Conservation (phyloP, 345 rosid genomes). For the Kernera saxatilis region DNA sequence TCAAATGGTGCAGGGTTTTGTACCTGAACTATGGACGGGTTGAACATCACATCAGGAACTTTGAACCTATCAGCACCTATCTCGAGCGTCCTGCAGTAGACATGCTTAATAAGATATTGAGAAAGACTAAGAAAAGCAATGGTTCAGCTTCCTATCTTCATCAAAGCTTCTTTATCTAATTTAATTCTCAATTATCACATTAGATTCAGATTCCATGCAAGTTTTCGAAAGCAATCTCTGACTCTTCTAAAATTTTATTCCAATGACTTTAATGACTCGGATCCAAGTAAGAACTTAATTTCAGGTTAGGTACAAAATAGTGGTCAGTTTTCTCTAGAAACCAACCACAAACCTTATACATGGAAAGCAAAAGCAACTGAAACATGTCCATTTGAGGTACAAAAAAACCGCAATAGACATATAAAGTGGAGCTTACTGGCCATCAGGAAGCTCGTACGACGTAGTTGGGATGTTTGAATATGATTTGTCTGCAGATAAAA, state of each 20-base stretch:
- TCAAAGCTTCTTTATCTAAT: not conserved
- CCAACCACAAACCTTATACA: not conserved
- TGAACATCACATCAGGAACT: constrained; percentile 92
- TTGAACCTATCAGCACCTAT: constrained; percentile 97
- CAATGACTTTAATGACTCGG: not conserved
- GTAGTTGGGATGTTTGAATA: constrained; percentile 98
- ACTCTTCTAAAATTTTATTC: not conserved
- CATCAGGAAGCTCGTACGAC: constrained; percentile 99
- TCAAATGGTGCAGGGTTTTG: not conserved
- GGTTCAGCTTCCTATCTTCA: not conserved
- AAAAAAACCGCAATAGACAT: not conserved
- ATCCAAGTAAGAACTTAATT: not conserved
- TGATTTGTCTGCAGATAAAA: constrained; percentile 53
- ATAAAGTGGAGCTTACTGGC: constrained; percentile 69
- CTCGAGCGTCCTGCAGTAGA: constrained; percentile 72
- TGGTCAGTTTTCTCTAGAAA: not conserved
- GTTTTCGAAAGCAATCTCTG: constrained; percentile 4
- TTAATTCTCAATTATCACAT: not conserved
- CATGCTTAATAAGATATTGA: constrained; percentile 7
- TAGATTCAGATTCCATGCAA: not conserved
- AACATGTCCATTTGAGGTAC: not conserved
- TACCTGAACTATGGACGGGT: constrained; percentile 84
- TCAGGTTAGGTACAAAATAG: not conserved
- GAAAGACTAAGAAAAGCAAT: not conserved
- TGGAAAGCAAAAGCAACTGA: not conserved